Evolutionary conservation across 1,139 yeast species (phyloP).

Genomic region (Kurtzmaniella natalensis): DNA sequence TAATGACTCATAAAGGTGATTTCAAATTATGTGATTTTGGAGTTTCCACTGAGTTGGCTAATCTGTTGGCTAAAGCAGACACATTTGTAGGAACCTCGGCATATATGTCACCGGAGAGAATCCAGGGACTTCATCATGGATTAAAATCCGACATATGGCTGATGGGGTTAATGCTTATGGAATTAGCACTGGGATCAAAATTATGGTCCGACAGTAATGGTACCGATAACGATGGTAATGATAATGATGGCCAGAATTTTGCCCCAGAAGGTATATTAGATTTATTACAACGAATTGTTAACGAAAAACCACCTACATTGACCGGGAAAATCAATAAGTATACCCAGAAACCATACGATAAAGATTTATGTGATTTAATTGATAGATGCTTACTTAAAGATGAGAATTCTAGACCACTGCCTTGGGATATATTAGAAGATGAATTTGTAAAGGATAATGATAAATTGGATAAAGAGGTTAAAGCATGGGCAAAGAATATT

Average conservation of each 20-base stretch:
- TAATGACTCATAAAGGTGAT: conserved; percentile 74
- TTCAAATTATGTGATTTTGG: conserved; percentile 92
- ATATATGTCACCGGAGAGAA: conserved; percentile 96
- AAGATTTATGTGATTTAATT: conserved; percentile 56
- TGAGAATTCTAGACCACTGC: conserved; percentile 58
- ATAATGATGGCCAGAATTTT: conserved; percentile 3
- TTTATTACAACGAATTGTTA: conserved; percentile 83
- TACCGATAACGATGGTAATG: conserved; percentile 15
- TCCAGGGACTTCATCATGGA: conserved; percentile 89
- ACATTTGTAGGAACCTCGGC: conserved; percentile 97
- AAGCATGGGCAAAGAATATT: conserved; percentile 47
- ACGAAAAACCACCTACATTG: conserved; percentile 83
- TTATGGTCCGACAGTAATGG: conserved; percentile 38
- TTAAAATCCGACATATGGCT: conserved; percentile 98
- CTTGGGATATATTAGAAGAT: conserved; percentile 48
- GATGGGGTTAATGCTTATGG: conserved; percentile 82
- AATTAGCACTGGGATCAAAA: conserved; percentile 74
- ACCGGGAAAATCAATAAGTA: conserved; percentile 21
- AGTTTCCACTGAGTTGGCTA: conserved; percentile 83
- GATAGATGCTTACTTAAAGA: conserved; percentile 65
- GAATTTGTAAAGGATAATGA: conserved; percentile 34
- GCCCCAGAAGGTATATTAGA: conserved; percentile 87
- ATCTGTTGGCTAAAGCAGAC: conserved; percentile 80
- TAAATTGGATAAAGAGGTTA: conserved; percentile 39
- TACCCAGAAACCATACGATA: conserved; percentile 27